Evolutionary conservation across 73 alveolate species (phyloP).

Genomic region (Breviolum minutum): DNA sequence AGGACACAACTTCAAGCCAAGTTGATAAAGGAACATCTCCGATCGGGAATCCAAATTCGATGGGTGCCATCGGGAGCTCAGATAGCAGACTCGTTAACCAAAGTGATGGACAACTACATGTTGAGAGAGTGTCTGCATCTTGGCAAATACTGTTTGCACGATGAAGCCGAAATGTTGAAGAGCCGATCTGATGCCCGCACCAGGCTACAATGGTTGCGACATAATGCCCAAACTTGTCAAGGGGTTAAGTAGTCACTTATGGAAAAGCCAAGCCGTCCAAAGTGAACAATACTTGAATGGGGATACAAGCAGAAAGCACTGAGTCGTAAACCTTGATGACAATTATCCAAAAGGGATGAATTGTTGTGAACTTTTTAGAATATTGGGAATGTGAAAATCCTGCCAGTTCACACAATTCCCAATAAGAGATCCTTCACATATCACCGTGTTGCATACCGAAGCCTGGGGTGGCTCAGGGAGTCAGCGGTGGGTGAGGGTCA

Average conservation of each 20-base stretch:
- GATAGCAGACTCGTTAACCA: background rate
- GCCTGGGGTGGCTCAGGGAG: too few species aligned
- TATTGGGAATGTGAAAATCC: too few species aligned
- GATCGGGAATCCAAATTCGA: background rate
- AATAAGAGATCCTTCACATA: too few species aligned
- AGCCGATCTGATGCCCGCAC: background rate
- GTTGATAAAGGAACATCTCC: background rate
- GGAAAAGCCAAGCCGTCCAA: background rate
- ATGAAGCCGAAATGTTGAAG: background rate
- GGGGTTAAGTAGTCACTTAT: background rate
- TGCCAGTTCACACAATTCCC: too few species aligned
- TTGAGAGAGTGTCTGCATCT: background rate
- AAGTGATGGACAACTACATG: background rate
- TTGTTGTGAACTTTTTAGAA: too few species aligned
- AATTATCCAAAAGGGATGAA: too few species aligned
- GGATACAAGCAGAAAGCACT: too few species aligned
- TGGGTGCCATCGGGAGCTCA: constrained; percentile 9
- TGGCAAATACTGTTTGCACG: background rate
- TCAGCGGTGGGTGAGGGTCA: too few species aligned
- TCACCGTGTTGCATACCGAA: too few species aligned
- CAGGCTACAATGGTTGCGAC: background rate
- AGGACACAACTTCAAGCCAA: background rate
- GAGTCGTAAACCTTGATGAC: too few species aligned
- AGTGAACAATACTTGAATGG: too few species aligned
- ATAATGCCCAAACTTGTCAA: background rate